Conservation (phyloP, 345 rosid genomes). For the Corymbia maculata region DNA sequence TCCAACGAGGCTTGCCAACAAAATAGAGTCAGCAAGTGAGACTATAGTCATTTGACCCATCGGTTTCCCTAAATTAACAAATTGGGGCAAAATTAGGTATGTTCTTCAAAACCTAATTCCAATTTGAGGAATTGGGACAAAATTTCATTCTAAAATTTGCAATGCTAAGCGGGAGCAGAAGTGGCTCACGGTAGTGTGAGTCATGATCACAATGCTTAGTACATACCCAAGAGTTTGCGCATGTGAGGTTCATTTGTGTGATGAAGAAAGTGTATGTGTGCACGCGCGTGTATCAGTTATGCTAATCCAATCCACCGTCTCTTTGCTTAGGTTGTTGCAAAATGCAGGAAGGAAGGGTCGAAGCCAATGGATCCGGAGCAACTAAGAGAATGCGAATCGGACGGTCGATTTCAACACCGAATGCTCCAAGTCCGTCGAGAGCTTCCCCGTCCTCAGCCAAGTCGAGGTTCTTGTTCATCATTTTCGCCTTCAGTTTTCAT, state of each 20-base stretch:
- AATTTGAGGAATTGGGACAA: not conserved
- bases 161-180: not conserved
- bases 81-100: not conserved
- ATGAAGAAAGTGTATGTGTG: not conserved
- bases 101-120: not conserved
- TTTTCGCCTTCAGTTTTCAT: not conserved
- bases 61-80: not conserved
- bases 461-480: constrained; percentile 31
- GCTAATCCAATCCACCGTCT: too few relatives aligned
- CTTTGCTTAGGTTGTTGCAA: not conserved
- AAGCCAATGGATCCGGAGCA: constrained; percentile 62
- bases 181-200: not conserved
- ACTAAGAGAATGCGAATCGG: constrained; percentile 53
- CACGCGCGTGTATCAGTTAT: too few relatives aligned
- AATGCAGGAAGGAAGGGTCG: not conserved
- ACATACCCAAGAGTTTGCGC: not conserved
- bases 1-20: not conserved
- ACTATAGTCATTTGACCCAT: not conserved
- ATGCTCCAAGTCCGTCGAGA: constrained; percentile 60
- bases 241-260: not conserved
- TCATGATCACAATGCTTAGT: not conserved
- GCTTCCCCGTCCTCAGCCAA: constrained; percentile 80
- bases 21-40: too few relatives aligned
- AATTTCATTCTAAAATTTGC: not conserved
- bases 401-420: constrained; percentile 91